Percentiles rank a stretch among this genome's conserved stretches.
phyloP scores from a whole-genome alignment of 2,329 filamentous ascomycete genomes.

The Arthroderma sp. region DNA sequence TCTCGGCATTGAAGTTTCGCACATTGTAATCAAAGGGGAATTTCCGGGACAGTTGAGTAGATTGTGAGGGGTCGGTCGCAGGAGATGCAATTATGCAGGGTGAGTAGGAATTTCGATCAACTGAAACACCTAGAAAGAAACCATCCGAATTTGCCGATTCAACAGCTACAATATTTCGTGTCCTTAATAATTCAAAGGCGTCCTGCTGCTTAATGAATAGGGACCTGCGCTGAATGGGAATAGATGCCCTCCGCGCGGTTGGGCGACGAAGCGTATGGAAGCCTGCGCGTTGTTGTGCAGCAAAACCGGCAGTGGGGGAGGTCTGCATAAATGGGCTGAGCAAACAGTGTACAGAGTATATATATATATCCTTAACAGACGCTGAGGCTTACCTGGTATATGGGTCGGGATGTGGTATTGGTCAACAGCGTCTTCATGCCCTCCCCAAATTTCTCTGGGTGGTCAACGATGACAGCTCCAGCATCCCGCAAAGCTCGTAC shows the following conservation, averaged over 20 bases:
- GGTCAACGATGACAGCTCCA: slow-evolving; percentile 57
- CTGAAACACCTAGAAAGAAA: slow-evolving; percentile 47
- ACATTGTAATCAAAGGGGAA: slow-evolving; percentile 51
- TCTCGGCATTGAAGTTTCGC: slow-evolving; percentile 33
- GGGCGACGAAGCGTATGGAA: slow-evolving; percentile 35
- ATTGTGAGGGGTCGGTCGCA: slow-evolving; percentile 30
- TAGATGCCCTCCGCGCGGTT: neutral
- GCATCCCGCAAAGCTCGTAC: slow-evolving; percentile 51
- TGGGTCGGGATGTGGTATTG: slow-evolving; percentile 19
- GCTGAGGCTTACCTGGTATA: slow-evolving; percentile 13
- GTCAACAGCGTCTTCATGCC: slow-evolving; percentile 51
- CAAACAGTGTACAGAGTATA: neutral
- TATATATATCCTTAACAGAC: neutral
- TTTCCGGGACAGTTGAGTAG: slow-evolving; percentile 33
- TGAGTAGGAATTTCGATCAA: slow-evolving; percentile 49
- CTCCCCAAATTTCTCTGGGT: slow-evolving; percentile 61
- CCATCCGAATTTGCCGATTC: slow-evolving; percentile 25
- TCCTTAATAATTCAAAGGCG: slow-evolving; percentile 43
- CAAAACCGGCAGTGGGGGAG: slow-evolving; percentile 11
- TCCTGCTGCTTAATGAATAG: slow-evolving; percentile 44
- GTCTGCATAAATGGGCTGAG: slow-evolving; percentile 3
- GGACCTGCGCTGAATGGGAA: slow-evolving; percentile 31
- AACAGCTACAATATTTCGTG: slow-evolving; percentile 35
- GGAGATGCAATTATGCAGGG: slow-evolving; percentile 53
- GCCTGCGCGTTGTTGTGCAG: slow-evolving; percentile 37